phyloP scores from a whole-genome alignment of 306 rosid genomes.

The Medicago arabica region DNA sequence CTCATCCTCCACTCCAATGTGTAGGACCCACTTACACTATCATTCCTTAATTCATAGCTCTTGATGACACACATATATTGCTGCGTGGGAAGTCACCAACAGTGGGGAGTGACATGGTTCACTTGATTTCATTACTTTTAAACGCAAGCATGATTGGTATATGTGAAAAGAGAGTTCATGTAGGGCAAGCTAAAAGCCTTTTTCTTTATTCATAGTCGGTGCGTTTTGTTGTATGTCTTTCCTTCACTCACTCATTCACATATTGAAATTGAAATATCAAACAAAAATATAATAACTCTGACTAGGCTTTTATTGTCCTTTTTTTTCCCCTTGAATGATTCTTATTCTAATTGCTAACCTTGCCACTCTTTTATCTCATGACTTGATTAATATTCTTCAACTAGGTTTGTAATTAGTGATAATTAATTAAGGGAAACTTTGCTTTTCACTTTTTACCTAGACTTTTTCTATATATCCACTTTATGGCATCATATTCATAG shows the following conservation, averaged over 20 bases:
- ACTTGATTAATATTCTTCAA: constrained; percentile 19
- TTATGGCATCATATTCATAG: constrained; percentile 17
- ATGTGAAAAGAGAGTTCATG: constrained; percentile 70
- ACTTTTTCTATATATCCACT: constrained; percentile 35
- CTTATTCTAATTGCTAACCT: constrained; percentile 17
- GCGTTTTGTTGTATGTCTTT: constrained; percentile 52
- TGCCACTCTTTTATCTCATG: not conserved
- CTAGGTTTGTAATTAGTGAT: constrained; percentile 5
- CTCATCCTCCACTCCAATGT: constrained; percentile 18
- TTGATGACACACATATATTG: constrained; percentile 8
- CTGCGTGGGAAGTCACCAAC: constrained; percentile 37
- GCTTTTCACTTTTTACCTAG: constrained; percentile 34
- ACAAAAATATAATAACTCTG: constrained; percentile 33
- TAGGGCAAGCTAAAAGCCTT: constrained; percentile 60
- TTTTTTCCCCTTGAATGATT: constrained; percentile 23
- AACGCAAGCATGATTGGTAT: constrained; percentile 68
- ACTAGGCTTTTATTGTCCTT: constrained; percentile 53
- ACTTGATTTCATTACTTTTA: constrained; percentile 56
- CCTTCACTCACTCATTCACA: not conserved
- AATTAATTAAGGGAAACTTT: constrained; percentile 20
- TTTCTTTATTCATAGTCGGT: constrained; percentile 56
- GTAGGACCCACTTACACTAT: constrained; percentile 23
- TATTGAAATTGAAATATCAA: constrained; percentile 28
- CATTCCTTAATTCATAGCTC: constrained; percentile 2
- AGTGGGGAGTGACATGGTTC: constrained; percentile 54